Evolutionary conservation across 371 early-diverging fungal species (phyloP), one percentile per base, ranked within the genome.

Genomic region (Sporodiniella umbellata): DNA sequence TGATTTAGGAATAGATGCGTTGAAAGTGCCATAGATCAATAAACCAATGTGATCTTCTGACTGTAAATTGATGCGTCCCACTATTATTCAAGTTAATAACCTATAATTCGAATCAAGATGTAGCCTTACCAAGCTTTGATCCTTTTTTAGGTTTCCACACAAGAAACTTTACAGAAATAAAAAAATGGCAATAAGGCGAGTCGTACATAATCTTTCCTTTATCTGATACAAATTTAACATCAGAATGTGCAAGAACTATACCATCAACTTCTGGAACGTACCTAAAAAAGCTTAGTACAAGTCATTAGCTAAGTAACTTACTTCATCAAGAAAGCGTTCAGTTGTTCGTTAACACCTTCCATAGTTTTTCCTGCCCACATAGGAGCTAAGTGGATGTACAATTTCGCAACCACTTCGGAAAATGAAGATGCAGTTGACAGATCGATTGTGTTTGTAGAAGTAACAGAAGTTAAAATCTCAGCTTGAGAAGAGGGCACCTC

Each of bases 1-100:
- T 57, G 85, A 82, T 18, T 85, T 80, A 0, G 95, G 88, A 45
- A 96, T 95, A 12, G 94, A 93, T 11, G 94, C 96, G 58, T 97
- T 97, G 77, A 97, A 94, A 8, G 93, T 89, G 33, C 93, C 91
- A 66, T 88, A 90, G 45, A 95, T 80, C 54, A 97, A 79, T 23
- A 94, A 72, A 65, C 95, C 96, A 58, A 97, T 89, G 58, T 97
- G 97, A 67, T 94, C 93, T n/a, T 89, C 81, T 45, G 95, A 94
- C 52, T 94, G 94, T 40, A 94, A 81, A 70, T 92, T 95, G 61
- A 96, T 91, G 5, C 85, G 80, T 42, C 96, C 97, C 26, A 79
- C 90, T 87, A 63, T 33, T 48, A 22, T 46, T 22, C 10, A 28
- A 7, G 10, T 28, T 28, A 28, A 10, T 28, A 28, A 28, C 30